Base-by-base conservation (phyloP, 2,329 filamentous ascomycete genomes). In the Gnomoniopsis sp. region DNA sequence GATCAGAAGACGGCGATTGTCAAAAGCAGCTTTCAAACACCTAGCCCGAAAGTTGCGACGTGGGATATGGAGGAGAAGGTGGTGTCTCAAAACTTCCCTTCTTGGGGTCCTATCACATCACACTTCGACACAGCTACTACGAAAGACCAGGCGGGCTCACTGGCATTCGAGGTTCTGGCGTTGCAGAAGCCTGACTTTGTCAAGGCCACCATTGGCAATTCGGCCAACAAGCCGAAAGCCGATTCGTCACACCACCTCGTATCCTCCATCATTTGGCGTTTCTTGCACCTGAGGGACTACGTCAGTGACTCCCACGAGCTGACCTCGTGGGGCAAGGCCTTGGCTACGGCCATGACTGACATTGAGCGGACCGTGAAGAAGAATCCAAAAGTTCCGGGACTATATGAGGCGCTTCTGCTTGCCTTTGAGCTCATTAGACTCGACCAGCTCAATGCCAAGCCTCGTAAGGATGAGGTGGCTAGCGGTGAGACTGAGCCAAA, bases 231-330 rank as follows among this genome's bases (percentile, higher is more conserved):
- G 66, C 69, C 74, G 15, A 84, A 81, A 60, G 84, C 88, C n/a
- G 81, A 88, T 51, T 79, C 79, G 22, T 70, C 74, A 17, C 89
- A 95, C 67, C 82, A 93, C 56, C 76, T 91, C 56, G 74, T 80
- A 8, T 84, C 84, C 19, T 90, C 96, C 66, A 85, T 88, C 7
- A 82, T 93, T 59, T 97, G 91, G 89, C 86, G 92, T 57, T 95
- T 97, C 73, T 80, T 99, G 22, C 91, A 96, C 69, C 80, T 98
- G 51, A 86, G 93, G 60, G 92, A 88, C 23, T 99, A 97, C 68
- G 81, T 96, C 49, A 85, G 95, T 65, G 81, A 87, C 53, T 79
- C 84, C 50, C 93, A 98, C 72, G 84, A 87, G 60, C 80, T 97
- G 61, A 96, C 93, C 10, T 75, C 79, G 10, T 96, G 92, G 91